Evolutionary conservation across 805 yeast genomes (phyloP), one percentile per base, ranked within the genome.

Genomic region (Millerozyma acaciae): DNA sequence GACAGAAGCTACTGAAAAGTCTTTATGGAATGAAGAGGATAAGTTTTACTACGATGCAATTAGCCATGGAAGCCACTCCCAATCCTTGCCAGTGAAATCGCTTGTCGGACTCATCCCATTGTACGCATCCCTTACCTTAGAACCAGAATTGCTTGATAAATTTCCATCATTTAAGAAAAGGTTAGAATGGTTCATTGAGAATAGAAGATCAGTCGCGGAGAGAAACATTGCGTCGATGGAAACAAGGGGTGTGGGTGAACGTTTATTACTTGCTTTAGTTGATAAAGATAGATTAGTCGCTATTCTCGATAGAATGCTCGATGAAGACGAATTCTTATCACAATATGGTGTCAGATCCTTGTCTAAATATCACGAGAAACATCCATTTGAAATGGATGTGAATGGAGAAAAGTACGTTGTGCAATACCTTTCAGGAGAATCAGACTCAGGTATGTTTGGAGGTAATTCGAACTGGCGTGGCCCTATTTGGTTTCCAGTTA

Each of bases 401-500:
- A 71, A 84, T 55, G 94, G 94, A 12, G 70, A 76, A 44, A 65
- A 70, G 24, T 88, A 80, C 58, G 64, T 68, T 28, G 89, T 86
- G 20, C 73, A 74, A 38, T 86, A 87, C 57, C 72, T 86, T 34
- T 82, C 95, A 4, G 96, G 95, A 19, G 95, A 86, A 52, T 83
- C 94, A 18, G 90, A 86, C 53, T 81, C 94, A 5, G 95, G 95
- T 4, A 75, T 89, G 76, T 88, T 88, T 70, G 97, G 97, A 32
- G 97, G 97, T 38, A 88, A 88, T 57, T 87, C 96, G 15, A 88
- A 88, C 60, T 88, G 97, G 97, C 74, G 97, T 57, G 97, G 97
- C 2, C 96, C 97, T 10, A 87, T 88, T 46, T 88, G 97, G 97
- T 87, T 88, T 70, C 95, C 97, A 14, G 85, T 85, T 8, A 88